Base-by-base conservation (phyloP, 192 early-diverging fungal genomes). In the Fimicolochytrium jonesii region DNA sequence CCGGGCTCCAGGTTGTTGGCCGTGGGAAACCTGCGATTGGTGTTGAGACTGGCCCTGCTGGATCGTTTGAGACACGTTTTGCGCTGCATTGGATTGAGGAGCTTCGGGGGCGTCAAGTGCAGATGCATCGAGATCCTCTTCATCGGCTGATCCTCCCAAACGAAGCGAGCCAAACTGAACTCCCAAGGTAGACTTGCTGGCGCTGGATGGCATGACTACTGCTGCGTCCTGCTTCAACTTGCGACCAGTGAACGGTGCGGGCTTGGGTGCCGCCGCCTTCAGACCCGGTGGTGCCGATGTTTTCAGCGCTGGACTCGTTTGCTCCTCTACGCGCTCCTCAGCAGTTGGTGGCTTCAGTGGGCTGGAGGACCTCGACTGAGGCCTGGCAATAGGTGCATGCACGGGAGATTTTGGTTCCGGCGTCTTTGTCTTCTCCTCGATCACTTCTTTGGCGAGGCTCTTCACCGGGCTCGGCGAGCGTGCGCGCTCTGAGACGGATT, bases 201-300 rank as follows among this genome's bases (percentile, higher is more conserved):
- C 69, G 43, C 70, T 78, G 37, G 73, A 70, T 11, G 92, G 90
- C 86, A 96, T 91, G 18, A 94, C 91, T 11, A 94, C 90, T 36
- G 92, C 79, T 13, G 86, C 86, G 68, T 93, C 90, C 67, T 96
- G 94, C 53, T 89, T 89, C 64, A 93, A 77, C 66, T 89, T 88
- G 63, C 91, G 86, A 20, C 56, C 56, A 18, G 39, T 29, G 35
- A 18, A 11, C 28, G 80, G 42, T 23, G 39, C 56, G 31, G 75
- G 67, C 9, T 68, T 17, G n/a, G n/a, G n/a, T n/a, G 65, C 77
- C 50, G 67, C 69, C 77, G 46, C 81, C 71, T 51, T 68, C 9
- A 74, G 50, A 5, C 64, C 71, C 50, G 11, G n/a, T n/a, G n/a
- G n/a, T n/a, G n/a, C n/a, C n/a, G n/a, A n/a, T n/a, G n/a, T n/a